Base-by-base conservation (phyloP, 2,329 filamentous ascomycete genomes). In the Verticillium klebahnii region DNA sequence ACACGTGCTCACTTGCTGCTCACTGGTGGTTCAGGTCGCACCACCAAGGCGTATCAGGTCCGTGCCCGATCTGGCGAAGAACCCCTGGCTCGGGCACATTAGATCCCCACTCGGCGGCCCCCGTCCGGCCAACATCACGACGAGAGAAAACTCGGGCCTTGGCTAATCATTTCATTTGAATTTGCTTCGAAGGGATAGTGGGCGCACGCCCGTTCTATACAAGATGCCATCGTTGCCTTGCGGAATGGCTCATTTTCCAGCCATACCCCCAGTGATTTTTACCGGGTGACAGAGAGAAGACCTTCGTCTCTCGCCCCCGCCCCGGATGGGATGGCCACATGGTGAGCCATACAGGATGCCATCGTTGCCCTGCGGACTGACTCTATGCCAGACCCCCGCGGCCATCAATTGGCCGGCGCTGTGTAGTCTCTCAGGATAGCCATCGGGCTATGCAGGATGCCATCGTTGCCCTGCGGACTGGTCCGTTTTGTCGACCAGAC, bases 401-500 rank as follows among this genome's bases (percentile, higher is more conserved):
- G 54, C 54, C 54, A 32, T 31, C 29, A 50, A 14, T 25, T 50
- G 45, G 45, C 45, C 45, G 45, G 19, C 45, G 45, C 45, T n/a
- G 19, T 25, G 45, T 50, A 23, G 19, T 50, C 9, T 50, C 7
- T 12, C 19, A 12, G 45, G 45, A 50, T 50, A 50, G 45, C 45
- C 45, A 12, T 25, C 55, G 5, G 40, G 39, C 59, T 60, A 65
- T 69, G 65, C 64, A 67, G 65, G 68, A 70, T 69, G 67, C 67
- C 68, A 69, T 69, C 68, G 68, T 69, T 69, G 65, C 68, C 67
- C 68, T 66, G 65, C 67, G 67, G 66, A 69, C 67, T 63, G 61
- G 50, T 62, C 60, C 58, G 50, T 55, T 39, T 58, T 31, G 17
- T 40, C 50, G 58, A 61, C 61, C 63, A 65, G 66, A 69, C 65